phyloP scores from a whole-genome alignment of 208 protist genomes.

The Crithidia thermophila region DNA sequence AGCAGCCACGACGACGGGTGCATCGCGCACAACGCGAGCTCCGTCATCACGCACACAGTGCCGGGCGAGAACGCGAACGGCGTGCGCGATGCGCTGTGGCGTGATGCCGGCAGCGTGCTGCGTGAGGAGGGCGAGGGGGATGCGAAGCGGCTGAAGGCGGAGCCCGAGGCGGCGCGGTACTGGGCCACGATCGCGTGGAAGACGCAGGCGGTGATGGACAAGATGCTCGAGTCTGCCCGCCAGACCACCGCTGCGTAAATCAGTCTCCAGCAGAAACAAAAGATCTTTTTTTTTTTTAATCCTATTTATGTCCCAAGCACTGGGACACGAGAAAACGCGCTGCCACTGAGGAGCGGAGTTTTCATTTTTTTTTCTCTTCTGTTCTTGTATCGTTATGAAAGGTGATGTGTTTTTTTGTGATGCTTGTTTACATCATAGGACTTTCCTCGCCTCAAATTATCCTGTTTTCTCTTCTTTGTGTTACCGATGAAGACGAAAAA shows the following conservation, averaged over 20 bases:
- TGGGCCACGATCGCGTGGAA: slow-evolving; percentile 51
- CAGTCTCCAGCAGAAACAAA: background rate
- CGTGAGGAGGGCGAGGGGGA: slow-evolving; percentile 28
- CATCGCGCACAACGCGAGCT: slow-evolving; percentile 12
- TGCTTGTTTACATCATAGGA: background rate
- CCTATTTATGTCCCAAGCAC: background rate
- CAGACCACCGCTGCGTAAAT: slow-evolving; percentile 12
- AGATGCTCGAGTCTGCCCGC: slow-evolving; percentile 55
- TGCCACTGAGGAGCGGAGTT: no score
- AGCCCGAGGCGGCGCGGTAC: slow-evolving; percentile 35
- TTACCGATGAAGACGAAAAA: no score
- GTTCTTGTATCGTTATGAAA: background rate
- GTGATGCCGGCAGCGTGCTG: slow-evolving; percentile 36
- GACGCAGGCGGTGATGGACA: slow-evolving; percentile 72
- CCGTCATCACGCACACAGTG: slow-evolving; percentile 22
- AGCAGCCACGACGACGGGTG: slow-evolving; percentile 27
- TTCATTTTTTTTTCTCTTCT: background rate
- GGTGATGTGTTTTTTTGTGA: background rate
- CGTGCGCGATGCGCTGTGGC: slow-evolving; percentile 52
- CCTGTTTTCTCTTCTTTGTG: slow-evolving; percentile 8
- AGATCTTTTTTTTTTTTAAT: background rate
- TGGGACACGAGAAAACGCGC: no score
- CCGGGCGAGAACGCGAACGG: slow-evolving; percentile 20
- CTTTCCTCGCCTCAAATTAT: background rate
- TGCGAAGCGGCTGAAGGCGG: slow-evolving; percentile 21